Evolutionary conservation across 306 rosid species (phyloP), one percentile per base, ranked within the genome.

Genomic region (Spatholobus suberectus): DNA sequence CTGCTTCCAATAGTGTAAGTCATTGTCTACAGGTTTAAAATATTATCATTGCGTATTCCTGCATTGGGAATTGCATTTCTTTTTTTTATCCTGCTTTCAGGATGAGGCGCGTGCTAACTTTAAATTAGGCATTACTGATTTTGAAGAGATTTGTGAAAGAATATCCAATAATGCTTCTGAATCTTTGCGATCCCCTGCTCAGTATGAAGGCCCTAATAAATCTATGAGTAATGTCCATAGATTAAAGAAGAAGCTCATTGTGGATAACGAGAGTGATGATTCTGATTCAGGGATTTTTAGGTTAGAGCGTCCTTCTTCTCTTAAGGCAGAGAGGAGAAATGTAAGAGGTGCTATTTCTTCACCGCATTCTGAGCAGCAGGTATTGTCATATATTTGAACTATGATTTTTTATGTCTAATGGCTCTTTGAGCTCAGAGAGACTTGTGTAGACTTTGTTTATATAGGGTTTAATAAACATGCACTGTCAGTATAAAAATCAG

Each of bases 301-400:
- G 85, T 94, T 90, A 70, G 91, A 93, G 85, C 90, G 97, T 5
- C 92, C 90, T 49, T 81, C 97, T n/a, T 78, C 92, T 46, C 85
- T 84, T 79, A 90, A 82, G 89, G 83, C 86, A 70, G 87, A 87
- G 40, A 93, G 78, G 81, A 87, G 89, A 76, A 85, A 75, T 62
- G 18, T 58, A 8, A 58, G 17, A 9, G 8, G 66, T 24, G 66
- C 66, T 58, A 29, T 17, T 40, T 13, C 13, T 58, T 58, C 66
- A 14, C 14, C 5, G 74, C 89, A 81, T 82, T 81, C 85, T 75
- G 86, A 78, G 49, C 87, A 89, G 74, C 88, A 90, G 97, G 96
- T 93, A 86, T 24, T 27, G 51, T 52, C 32, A 13, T 43, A 59
- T 46, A 14, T 65, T 47, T 46, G 12, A 40, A 46, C 8, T 20